A percentile compares a stretch with the other conserved stretches of the same genome.
Conservation (phyloP, 371 early-diverging fungal genomes). For the Rhizopus sp. region DNA sequence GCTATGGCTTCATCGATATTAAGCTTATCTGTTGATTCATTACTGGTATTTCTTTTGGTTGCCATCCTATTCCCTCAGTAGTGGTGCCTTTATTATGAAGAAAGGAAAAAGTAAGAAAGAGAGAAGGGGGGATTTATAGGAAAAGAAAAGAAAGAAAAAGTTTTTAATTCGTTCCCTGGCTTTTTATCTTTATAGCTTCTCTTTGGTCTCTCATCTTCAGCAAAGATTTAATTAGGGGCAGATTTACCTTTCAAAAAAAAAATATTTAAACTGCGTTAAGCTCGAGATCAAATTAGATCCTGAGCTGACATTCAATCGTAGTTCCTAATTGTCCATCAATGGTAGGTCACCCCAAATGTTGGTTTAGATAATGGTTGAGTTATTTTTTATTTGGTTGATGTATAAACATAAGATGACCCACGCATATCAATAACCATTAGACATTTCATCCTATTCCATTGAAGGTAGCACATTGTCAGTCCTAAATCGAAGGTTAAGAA, state of each 20-base stretch:
- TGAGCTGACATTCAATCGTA: not conserved
- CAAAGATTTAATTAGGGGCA: not conserved
- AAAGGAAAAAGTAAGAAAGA: not conserved
- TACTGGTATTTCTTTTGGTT: slow-evolving; percentile 4
- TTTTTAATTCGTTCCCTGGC: slow-evolving; percentile 2
- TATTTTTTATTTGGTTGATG: too few relatives aligned
- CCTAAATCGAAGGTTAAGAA: too few relatives aligned
- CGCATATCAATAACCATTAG: too few relatives aligned
- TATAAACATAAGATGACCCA: too few relatives aligned
- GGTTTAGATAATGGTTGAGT: not conserved
- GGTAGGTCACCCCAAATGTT: slow-evolving; percentile 7
- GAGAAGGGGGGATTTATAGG: not conserved
- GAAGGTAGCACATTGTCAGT: too few relatives aligned
- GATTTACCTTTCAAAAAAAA: not conserved
- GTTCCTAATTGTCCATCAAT: not conserved
- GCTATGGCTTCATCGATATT: slow-evolving; percentile 37
- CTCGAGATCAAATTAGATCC: not conserved
- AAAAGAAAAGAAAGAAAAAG: not conserved
- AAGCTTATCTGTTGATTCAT: slow-evolving; percentile 13
- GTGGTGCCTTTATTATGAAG: not conserved
- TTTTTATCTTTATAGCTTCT: not conserved
- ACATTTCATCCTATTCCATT: too few relatives aligned
- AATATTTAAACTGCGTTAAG: not conserved
- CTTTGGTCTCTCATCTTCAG: too few relatives aligned
- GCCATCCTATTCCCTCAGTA: not conserved